Conservation (phyloP, 352 stramenopile species). For the Pythium brassicae region DNA sequence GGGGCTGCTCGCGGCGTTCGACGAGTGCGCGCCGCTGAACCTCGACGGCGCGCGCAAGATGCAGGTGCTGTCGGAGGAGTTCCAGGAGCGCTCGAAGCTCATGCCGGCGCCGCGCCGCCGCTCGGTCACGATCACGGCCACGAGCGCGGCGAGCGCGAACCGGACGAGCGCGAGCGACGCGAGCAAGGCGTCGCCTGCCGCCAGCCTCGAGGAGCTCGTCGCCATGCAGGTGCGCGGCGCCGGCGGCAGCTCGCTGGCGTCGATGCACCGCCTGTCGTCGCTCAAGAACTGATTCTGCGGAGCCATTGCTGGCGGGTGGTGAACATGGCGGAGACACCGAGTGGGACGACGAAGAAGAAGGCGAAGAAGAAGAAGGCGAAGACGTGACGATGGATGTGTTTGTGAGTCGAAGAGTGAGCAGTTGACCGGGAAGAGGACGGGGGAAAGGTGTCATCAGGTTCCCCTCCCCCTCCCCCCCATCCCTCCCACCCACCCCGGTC, state of each 20-base stretch:
- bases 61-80: conserved; percentile 85
- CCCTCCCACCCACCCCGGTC: background rate
- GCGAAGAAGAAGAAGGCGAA: background rate
- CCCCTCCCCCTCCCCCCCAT: too few relatives aligned
- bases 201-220: conserved; percentile 79
- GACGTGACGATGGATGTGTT: background rate
- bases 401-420: conserved; percentile 5
- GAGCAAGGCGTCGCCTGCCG: conserved; percentile 51
- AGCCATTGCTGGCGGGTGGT: conserved; percentile 11
- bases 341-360: background rate
- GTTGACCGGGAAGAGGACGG: background rate
- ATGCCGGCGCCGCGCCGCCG: conserved; percentile 63
- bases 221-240: conserved; percentile 79
- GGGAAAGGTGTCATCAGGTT: too few relatives aligned
- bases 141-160: conserved; percentile 29
- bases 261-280: conserved; percentile 52
- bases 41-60: conserved; percentile 82
- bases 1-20: conserved; percentile 67
- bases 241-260: conserved; percentile 34
- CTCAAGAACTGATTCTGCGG: conserved; percentile 18
- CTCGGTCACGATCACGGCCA: conserved; percentile 74
- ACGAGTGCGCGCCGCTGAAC: conserved; percentile 75
- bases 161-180: conserved; percentile 8
- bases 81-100: conserved; percentile 80
- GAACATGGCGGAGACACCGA: conserved; percentile 3